Conservation (phyloP, 768 basidiomycete species). For the Podaxis sp. region DNA sequence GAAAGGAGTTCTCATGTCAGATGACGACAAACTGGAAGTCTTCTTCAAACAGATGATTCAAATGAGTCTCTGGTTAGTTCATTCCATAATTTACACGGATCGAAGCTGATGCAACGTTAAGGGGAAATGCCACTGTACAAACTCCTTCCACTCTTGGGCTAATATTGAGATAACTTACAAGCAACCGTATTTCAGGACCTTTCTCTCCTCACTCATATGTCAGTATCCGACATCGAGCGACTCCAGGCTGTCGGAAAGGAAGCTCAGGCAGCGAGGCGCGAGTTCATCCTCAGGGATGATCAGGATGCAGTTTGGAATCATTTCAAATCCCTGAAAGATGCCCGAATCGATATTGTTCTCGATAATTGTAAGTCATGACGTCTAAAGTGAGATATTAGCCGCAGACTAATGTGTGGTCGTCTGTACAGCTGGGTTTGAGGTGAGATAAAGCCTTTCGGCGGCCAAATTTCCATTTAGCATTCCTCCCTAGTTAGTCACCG, state of each 20-base stretch:
- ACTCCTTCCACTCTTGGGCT: background rate
- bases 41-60: constrained; percentile 86
- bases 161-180: background rate
- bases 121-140: constrained; percentile 92
- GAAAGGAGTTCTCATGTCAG: constrained; percentile 39
- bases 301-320: constrained; percentile 73
- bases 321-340: constrained; percentile 51
- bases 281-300: constrained; percentile 85
- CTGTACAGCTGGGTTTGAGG: constrained; percentile 84
- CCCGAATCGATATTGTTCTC: constrained; percentile 79
- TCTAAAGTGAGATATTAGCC: background rate
- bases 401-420: background rate
- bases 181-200: constrained; percentile 63
- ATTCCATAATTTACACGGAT: background rate
- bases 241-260: constrained; percentile 81
- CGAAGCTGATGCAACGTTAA: constrained; percentile 24
- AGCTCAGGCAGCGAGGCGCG: constrained; percentile 72
- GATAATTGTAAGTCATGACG: constrained; percentile 70
- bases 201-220: constrained; percentile 84
- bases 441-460: constrained; percentile 24
- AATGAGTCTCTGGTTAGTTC: constrained; percentile 79
- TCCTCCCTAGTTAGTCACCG: constrained; percentile 75
- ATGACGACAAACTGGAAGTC: constrained; percentile 54
- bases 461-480: background rate
- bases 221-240: constrained; percentile 76